Evolutionary conservation across 148 eudicot species (phyloP), one percentile per base, ranked within the genome.

Genomic region (Rhododendron griersonianum): DNA sequence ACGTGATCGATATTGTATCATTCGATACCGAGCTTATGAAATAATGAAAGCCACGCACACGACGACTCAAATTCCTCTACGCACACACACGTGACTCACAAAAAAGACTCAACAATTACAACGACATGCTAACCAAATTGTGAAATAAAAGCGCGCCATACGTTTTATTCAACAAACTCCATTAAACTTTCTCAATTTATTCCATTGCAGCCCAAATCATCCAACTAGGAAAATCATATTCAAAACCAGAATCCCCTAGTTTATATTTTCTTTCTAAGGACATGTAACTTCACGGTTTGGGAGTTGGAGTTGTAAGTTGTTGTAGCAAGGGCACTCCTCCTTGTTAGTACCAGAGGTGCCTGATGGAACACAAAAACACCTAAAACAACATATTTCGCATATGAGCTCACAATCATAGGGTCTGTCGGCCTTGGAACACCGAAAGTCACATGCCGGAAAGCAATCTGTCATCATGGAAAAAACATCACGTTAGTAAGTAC

Each of bases 301-400:
- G 6, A 80, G 50, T 33, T 30, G 30, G 35, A 33, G 35, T 33
- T 33, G 30, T 80, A 65, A 74, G 67, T 74, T 84, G 67, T 51
- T 84, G 67, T 84, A 84, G 80, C 86, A 84, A 9, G 86, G 86
- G 28, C 86, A 84, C 21, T 84, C 86, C 28, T 74, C 86, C 30
- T 84, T 84, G 86, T 84, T 21, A 30, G 30, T 30, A 19, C 86
- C 86, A 21, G 4, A 45, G 2, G 80, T 71, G 41, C 86, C 86
- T 15, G 86, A 84, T 18, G 45, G 45, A 41, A 41, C 45, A 41
- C 45, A 41, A 7, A 41, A 41, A 41, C 45, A 41, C 45, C 1
- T 41, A 5, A 6, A 41, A 41, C 45, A 41, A 41, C 45, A 41
- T 41, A 41, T 7, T 6, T 41, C 45, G 45, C 45, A 41, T 41